phyloP scores from a whole-genome alignment of 2,329 filamentous ascomycete genomes.

The Bretziella fagacearum region DNA sequence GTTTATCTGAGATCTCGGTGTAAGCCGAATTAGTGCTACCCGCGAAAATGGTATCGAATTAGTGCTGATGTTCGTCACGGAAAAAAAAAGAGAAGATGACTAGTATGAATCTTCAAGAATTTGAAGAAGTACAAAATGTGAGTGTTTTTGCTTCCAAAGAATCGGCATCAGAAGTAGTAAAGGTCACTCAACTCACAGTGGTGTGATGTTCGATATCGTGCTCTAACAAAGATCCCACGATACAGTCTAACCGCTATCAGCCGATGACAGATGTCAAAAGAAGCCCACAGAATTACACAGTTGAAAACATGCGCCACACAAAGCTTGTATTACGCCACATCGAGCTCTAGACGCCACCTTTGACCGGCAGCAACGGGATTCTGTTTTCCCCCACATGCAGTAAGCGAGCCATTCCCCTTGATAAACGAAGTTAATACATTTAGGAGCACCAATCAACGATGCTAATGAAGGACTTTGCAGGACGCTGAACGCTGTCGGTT shows the following conservation, averaged over 20 bases:
- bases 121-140: no score
- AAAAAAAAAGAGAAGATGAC: neutral
- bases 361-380: no score
- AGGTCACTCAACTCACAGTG: no score
- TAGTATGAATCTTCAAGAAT: neutral
- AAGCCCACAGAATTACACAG: neutral
- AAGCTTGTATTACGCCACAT: no score
- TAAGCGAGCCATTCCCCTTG: neutral
- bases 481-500: neutral
- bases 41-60: no score
- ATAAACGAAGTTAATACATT: neutral
- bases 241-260: neutral
- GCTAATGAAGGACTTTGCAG: neutral
- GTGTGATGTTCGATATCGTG: neutral
- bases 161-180: no score
- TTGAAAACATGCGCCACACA: neutral
- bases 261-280: neutral
- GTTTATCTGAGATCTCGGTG: no score
- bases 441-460: neutral
- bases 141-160: no score
- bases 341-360: no score
- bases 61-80: no score
- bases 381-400: neutral
- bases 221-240: neutral
- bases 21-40: no score